Evolutionary conservation across 169 alveolate genomes (phyloP).

Genomic region (Ichthyophthirius multifiliis): DNA sequence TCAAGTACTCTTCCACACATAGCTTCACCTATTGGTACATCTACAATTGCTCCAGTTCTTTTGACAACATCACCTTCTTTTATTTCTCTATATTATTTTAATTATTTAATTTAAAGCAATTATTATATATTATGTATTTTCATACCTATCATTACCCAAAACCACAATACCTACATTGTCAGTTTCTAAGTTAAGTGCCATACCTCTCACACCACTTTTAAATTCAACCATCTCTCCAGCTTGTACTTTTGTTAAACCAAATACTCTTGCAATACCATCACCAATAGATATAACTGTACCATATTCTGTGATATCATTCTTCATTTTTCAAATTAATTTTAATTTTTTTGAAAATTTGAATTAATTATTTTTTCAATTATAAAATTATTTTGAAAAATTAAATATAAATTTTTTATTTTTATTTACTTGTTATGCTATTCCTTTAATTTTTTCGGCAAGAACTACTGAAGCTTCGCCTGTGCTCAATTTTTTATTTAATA

Average conservation of each 20-base stretch:
- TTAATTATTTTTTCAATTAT: neutral
- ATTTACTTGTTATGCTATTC: slow-evolving; percentile 60
- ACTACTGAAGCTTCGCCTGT: slow-evolving; percentile 69
- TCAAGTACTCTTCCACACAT: slow-evolving; percentile 97
- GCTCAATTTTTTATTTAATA: slow-evolving; percentile 38
- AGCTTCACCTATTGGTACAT: slow-evolving; percentile 96
- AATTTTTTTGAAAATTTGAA: neutral
- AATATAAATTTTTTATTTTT: neutral
- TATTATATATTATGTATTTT: neutral
- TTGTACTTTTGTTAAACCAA: slow-evolving; percentile 93
- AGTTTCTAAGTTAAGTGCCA: slow-evolving; percentile 97
- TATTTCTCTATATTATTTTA: slow-evolving; percentile 76
- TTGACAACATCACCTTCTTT: slow-evolving; percentile 94
- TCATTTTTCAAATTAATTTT: neutral
- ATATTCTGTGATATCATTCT: slow-evolving; percentile 90
- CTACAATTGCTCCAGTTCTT: slow-evolving; percentile 95
- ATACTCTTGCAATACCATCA: slow-evolving; percentile 97
- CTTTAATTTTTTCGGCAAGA: slow-evolving; percentile 53
- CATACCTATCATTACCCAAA: slow-evolving; percentile 94
- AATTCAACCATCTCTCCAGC: slow-evolving; percentile 97
- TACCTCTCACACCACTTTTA: slow-evolving; percentile 91
- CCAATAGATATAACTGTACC: slow-evolving; percentile 97
- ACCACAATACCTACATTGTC: slow-evolving; percentile 98
- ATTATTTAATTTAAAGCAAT: too few relatives aligned
- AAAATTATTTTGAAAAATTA: neutral